A percentile compares a stretch with the other conserved stretches of the same genome.
Conservation (phyloP, 495 filamentous ascomycete genomes). For the Xylaria sp. region DNA sequence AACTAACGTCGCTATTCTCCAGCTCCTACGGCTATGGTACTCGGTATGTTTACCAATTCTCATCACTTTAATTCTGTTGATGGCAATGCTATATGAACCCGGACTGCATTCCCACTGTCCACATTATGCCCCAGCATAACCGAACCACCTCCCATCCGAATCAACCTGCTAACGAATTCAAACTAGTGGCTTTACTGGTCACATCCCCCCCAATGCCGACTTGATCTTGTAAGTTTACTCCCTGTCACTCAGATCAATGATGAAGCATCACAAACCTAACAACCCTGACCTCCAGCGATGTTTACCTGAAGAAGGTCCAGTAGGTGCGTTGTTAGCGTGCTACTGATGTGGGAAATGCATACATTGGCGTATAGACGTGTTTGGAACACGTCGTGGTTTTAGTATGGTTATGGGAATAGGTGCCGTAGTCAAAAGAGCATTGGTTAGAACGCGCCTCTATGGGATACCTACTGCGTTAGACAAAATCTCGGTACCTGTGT, state of each 20-base stretch:
- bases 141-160: background rate
- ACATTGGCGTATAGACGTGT: slow-evolving; percentile 6
- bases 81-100: slow-evolving; percentile 4
- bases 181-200: slow-evolving; percentile 68
- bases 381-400: background rate
- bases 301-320: slow-evolving; percentile 56
- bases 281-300: slow-evolving; percentile 48
- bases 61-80: background rate
- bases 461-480: background rate
- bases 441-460: background rate
- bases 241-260: slow-evolving; percentile 3
- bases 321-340: slow-evolving; percentile 32
- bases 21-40: slow-evolving; percentile 83
- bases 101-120: background rate
- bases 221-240: slow-evolving; percentile 60
- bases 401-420: background rate
- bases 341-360: slow-evolving; percentile 1
- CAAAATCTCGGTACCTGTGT: background rate
- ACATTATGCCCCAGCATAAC: background rate
- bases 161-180: slow-evolving; percentile 36
- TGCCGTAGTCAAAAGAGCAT: background rate
- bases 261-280: slow-evolving; percentile 22
- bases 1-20: slow-evolving; percentile 22
- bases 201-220: slow-evolving; percentile 63
- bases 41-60: slow-evolving; percentile 57